A percentile compares a stretch with the other conserved stretches of the same genome.
Conservation (phyloP, 345 rosid genomes). For the Raphanus sativus region DNA sequence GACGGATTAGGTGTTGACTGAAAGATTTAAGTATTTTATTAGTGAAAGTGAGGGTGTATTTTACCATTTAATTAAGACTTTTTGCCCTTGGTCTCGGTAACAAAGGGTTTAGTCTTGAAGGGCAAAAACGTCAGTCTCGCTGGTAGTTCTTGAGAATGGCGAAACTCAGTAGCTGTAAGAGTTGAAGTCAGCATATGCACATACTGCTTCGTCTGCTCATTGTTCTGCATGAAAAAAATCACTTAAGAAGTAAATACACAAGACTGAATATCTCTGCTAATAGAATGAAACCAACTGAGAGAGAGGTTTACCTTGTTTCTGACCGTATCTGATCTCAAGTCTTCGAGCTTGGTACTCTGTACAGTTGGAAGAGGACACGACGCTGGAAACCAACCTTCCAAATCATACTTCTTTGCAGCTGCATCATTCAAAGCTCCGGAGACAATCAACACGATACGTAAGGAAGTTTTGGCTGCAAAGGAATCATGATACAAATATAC, state of each 20-base stretch:
- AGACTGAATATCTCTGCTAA: background rate
- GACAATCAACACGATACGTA: slow-evolving; percentile 80
- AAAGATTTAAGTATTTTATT: background rate
- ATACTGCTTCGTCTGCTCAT: slow-evolving; percentile 75
- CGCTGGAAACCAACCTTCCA: too few species aligned
- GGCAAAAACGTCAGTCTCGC: slow-evolving; percentile 68
- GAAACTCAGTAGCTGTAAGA: slow-evolving; percentile 25
- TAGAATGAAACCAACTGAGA: background rate
- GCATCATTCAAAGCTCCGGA: slow-evolving; percentile 91
- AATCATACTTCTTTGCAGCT: slow-evolving; percentile 95
- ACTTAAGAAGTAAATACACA: background rate
- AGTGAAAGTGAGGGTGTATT: background rate
- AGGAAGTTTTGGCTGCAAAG: slow-evolving; percentile 73
- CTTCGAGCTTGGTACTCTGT: slow-evolving; percentile 87
- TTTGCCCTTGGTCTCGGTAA: too few species aligned
- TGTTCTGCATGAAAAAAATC: slow-evolving; percentile 49
- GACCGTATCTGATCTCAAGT: slow-evolving; percentile 60
- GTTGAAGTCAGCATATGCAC: slow-evolving; percentile 8
- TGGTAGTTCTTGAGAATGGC: slow-evolving; percentile 92
- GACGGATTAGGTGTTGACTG: background rate
- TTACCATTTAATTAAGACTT: slow-evolving; percentile 40
- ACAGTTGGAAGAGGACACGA: slow-evolving; percentile 84
- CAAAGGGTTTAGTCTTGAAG: too few species aligned
- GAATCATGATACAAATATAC: background rate
- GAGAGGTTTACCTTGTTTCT: slow-evolving; percentile 57